Evolutionary conservation across 768 basidiomycete species (phyloP), one percentile per base, ranked within the genome.

Genomic region (Mycena alexandri): DNA sequence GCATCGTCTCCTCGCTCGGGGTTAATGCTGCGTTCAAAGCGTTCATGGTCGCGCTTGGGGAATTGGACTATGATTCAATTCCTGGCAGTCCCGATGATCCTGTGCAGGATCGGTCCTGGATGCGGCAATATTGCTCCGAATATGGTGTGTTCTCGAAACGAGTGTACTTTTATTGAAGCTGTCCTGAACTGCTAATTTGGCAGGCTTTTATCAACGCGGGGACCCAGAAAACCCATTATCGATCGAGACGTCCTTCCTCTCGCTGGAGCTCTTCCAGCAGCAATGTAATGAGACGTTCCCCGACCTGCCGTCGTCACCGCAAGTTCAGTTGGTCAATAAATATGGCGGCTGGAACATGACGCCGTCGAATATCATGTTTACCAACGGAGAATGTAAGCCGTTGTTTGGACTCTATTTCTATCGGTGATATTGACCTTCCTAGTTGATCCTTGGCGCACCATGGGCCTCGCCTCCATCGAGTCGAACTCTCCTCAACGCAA

Each of bases 311-410:
- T 53, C 78, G 4, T 79, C 80, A 0, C 85, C 85, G 11, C 77
- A 81, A 33, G 83, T 85, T 2, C 73, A 78, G 14, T 77, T 83
- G 56, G 75, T 86, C 36, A 84, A 85, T 61, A 85, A 84, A 61
- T 85, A 86, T 55, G 84, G 85, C 1, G 85, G 84, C 7, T 86
- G 85, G 85, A 71, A 83, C 57, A 86, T 86, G 85, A 81, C 76
- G 3, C 83, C 82, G 2, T 80, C 83, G 0, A 85, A 86, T 55
- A 79, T 84, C 10, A 70, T 86, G 61, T 86, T 83, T 70, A 79
- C 83, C 3, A 85, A 85, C 64, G 84, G 84, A 21, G 84, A 85
- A 80, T 85, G 85, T 81, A 50, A 33, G 82, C 75, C 19, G 14
- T 34, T 42, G 19, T 7, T 33, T 68, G 13, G 12, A 7, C 2